Conservation (phyloP, 345 rosid genomes). For the Mercurialis annua region DNA sequence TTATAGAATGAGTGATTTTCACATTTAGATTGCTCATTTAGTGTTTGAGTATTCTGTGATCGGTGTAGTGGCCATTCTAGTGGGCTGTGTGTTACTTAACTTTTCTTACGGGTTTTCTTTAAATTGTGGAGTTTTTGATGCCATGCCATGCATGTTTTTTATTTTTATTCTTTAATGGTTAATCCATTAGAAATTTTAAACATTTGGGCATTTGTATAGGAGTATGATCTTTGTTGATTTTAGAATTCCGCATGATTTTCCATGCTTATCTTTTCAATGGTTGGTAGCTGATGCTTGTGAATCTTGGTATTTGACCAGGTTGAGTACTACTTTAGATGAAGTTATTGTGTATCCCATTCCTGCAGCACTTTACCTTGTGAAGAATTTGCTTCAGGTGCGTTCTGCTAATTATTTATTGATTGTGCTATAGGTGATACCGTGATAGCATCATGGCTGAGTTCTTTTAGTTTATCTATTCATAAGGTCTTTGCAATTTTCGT, state of each 20-base stretch:
- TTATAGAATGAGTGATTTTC: background rate
- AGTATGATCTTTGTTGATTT: background rate
- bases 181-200: background rate
- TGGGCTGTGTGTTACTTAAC: background rate
- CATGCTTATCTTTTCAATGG: background rate
- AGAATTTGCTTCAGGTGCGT: constrained; percentile 91
- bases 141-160: no score
- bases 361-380: constrained; percentile 87
- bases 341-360: constrained; percentile 89
- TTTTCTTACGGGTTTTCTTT: background rate
- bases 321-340: constrained; percentile 83
- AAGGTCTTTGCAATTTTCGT: constrained; percentile 21
- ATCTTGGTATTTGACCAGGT: constrained; percentile 45
- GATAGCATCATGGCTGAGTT: background rate
- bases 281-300: constrained; percentile 13
- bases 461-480: constrained; percentile 16
- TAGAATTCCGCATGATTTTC: background rate
- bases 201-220: background rate
- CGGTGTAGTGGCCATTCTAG: background rate
- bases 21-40: background rate
- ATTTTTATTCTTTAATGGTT: no score
- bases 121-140: background rate
- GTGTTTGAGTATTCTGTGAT: background rate
- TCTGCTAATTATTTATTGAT: constrained; percentile 9
- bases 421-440: background rate